Evolutionary conservation across 495 filamentous ascomycete genomes (phyloP), one percentile per base, ranked within the genome.

Genomic region (Chaetomidium leptoderma): DNA sequence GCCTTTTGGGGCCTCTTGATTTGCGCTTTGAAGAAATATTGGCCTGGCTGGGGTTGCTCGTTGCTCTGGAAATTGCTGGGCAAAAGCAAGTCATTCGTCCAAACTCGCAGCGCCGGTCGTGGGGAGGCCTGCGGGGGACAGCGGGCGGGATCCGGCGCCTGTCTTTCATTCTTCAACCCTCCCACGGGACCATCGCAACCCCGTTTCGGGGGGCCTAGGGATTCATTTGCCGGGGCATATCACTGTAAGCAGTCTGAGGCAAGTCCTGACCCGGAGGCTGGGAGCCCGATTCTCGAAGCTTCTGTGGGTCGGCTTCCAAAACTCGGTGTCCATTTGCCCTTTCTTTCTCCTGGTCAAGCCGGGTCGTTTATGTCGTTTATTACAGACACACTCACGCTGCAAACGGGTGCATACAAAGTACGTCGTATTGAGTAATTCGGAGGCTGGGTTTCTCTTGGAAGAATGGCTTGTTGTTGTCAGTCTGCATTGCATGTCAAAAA

Each of bases 281-380:
- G 53, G 29, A 33, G 52, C 52, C 23, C 54, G 57, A 66, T 76
- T 76, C 74, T 72, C 70, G 74, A 76, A 76, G 42, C 61, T 76
- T 76, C 74, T 72, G 72, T 76, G 74, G 72, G 35, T 43, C 62
- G 26, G 51, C 24, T 10, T 32, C 36, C 26, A 1, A 10, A 10
- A 7, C 16, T 32, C 26, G 23, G 33, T 14, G 24, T 6, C 11
- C 1, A 5, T 17, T 29, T 29, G 27, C 6, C 1, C 24, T n/a
- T 14, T 30, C 14, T n/a, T n/a, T n/a, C n/a, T n/a, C 21, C 24
- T 14, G 16, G 44, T 37, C 49, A 29, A 40, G 23, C 23, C 49
- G 48, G n/a, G 48, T 16, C 46, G 19, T 21, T 49, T 49, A 2
- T 44, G 2, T 44, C 19, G 40, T 24, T n/a, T n/a, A n/a, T n/a